Conservation (phyloP, 1,284 basidiomycete species). For the Earliella scabrosa region DNA sequence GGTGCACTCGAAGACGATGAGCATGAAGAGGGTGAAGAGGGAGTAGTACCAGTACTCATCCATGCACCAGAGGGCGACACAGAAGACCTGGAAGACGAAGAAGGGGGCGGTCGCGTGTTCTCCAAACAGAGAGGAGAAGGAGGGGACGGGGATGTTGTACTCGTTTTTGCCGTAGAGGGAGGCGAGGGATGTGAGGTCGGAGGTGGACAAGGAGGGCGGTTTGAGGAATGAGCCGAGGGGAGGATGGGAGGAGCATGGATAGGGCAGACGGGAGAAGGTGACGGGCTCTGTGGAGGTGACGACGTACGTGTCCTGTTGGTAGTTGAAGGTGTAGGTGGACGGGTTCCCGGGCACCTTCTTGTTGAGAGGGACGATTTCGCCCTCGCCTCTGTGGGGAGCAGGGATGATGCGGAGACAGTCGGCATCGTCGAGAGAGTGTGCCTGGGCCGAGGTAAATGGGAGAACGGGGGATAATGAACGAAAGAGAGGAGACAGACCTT, state of each 20-base stretch:
- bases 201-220: constrained; percentile 50
- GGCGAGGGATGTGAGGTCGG: constrained; percentile 51
- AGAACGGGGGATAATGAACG: neutral
- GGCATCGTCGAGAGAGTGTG: constrained; percentile 71
- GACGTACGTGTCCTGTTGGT: constrained; percentile 95
- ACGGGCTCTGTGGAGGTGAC: constrained; percentile 61
- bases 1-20: constrained; percentile 95
- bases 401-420: constrained; percentile 87
- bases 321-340: constrained; percentile 86
- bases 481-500: constrained; percentile 46
- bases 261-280: constrained; percentile 85
- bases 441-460: constrained; percentile 45
- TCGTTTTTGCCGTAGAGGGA: constrained; percentile 88
- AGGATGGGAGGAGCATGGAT: constrained; percentile 83
- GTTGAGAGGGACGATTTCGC: constrained; percentile 85
- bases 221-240: constrained; percentile 70
- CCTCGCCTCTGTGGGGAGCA: constrained; percentile 85
- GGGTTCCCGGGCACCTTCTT: constrained; percentile 62
- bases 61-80: constrained; percentile 93
- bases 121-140: constrained; percentile 85
- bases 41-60: constrained; percentile 99
- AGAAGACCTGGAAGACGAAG: constrained; percentile 97
- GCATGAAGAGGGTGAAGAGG: constrained; percentile 96
- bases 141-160: constrained; percentile 94
- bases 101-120: constrained; percentile 96